Conservation (phyloP, 176 grass and related monocot species). For the Avena eriantha region DNA sequence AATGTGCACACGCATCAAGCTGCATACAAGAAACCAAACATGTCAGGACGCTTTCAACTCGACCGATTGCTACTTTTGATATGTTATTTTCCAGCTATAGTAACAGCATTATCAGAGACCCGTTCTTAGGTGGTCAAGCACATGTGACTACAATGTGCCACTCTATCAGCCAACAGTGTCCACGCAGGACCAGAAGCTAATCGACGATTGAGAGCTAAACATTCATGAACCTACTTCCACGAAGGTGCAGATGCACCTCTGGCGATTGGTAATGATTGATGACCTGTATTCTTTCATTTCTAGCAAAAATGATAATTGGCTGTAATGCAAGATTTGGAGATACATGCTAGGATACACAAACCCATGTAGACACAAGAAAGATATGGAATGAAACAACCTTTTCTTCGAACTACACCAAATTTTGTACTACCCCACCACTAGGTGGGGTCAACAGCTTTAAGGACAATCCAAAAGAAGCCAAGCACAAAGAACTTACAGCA, state of each 20-base stretch:
- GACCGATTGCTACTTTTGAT: not conserved
- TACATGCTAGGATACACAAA: not conserved
- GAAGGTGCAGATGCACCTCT: not conserved
- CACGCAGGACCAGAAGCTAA: conserved; percentile 35
- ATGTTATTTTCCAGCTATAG: conserved; percentile 38
- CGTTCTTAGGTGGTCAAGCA: conserved; percentile 31
- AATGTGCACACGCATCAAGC: conserved; percentile 95
- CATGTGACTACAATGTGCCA: conserved; percentile 45
- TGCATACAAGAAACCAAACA: conserved; percentile 52
- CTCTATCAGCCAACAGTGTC: conserved; percentile 38
- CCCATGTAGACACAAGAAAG: not conserved
- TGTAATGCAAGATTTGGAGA: not conserved
- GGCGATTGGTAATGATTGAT: not conserved
- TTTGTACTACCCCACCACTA: not conserved
- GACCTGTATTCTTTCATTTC: not conserved
- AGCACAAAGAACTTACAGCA: conserved; percentile 64
- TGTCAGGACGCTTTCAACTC: conserved; percentile 28
- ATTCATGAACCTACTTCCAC: conserved; percentile 34
- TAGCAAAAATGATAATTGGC: not conserved
- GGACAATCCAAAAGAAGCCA: not conserved
- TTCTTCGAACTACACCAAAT: not conserved
- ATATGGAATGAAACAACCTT: not conserved
- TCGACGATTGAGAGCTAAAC: not conserved
- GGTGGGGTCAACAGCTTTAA: conserved; percentile 8
- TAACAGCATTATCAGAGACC: conserved; percentile 15